Percentiles rank a stretch among this genome's conserved stretches.
These are phyloP conservation scores for Syncephalastrum contaminatum DNA, from an alignment of 371 early-diverging fungal species.

Conservation along the genomic window DNA sequence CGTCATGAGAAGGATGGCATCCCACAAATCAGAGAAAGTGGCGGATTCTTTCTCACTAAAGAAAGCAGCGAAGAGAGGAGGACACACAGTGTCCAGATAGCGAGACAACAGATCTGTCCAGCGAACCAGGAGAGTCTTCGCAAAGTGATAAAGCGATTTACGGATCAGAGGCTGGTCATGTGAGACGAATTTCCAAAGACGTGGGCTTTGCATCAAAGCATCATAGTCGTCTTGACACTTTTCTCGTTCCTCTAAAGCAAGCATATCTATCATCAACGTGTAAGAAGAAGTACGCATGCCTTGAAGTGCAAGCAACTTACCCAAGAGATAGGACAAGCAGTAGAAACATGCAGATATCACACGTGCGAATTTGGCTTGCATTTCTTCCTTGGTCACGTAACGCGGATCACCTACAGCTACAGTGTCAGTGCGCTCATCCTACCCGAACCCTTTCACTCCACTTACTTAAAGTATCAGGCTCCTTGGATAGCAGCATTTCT, in stretches of 20 bases:
- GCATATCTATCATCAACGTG: constrained; percentile 19
- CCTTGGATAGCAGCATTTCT: constrained; percentile 56
- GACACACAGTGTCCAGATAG: constrained; percentile 49
- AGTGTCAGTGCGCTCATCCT: background rate
- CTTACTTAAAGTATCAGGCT: constrained; percentile 62
- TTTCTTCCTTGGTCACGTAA: constrained; percentile 64
- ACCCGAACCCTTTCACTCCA: background rate
- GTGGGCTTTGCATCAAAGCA: constrained; percentile 44
- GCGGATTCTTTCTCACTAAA: constrained; percentile 56
- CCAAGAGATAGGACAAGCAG: constrained; percentile 51
- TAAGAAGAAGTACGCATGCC: background rate
- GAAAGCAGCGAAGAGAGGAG: constrained; percentile 46
- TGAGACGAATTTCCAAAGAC: constrained; percentile 48
- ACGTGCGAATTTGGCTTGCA: constrained; percentile 60
- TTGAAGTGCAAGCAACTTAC: constrained; percentile 19
- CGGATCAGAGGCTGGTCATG: constrained; percentile 49
- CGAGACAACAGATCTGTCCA: constrained; percentile 46
- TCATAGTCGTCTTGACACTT: constrained; percentile 45
- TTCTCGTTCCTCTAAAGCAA: constrained; percentile 35
- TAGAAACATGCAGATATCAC: constrained; percentile 55
- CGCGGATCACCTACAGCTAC: constrained; percentile 50
- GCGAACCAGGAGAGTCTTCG: constrained; percentile 31
- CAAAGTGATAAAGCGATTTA: constrained; percentile 49
- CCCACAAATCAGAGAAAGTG: constrained; percentile 64
- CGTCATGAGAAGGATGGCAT: constrained; percentile 57